Base-by-base conservation (phyloP, 441 rosid species). In the Erysimum pusillum region DNA sequence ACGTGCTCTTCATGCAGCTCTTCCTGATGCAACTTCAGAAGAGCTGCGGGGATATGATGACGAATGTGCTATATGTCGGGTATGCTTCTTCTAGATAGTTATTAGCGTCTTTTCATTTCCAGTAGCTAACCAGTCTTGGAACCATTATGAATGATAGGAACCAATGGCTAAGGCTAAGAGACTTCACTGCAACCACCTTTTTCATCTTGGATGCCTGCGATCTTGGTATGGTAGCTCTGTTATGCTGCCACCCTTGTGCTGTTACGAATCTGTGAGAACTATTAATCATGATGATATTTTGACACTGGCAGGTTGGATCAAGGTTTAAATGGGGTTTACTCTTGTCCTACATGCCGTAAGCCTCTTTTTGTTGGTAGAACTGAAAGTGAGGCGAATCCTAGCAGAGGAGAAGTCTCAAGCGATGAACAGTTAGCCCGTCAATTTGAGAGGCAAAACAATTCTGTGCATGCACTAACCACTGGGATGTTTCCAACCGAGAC, bases 31-130 rank as follows among this genome's bases (percentile, higher is more conserved):
- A 62, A 91, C 97, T 63, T 82, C 87, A 44, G 97, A 88, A 76
- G 99, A 93, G 89, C 81, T 93, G 66, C 86, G 73, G 31, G 89
- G 90, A 68, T 95, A 88, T 78, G 94, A 95, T 76, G 98, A 95
- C 81, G 98, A 95, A 85, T 95, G 99, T 87, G 99, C 98, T 75
- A 95, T 95, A 56, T 95, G 98, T 78, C 85, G 98, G 91, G 97
- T 95, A 91, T 84, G 87, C 73, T 73, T 73, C 53, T 22, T 76
- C 57, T 28, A 63, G 52, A 44, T 57, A 15, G 28, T 28, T 25
- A 18, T 54, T 76, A 14, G 59, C 15, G 4, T 54, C 59, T 12
- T 54, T 49, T 18, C 49, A 20, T 70, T 78, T 67, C 46, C 64
- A 32, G 49, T 71, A 76, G 49, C 72, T 15, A 35, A 53, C 63